Evolutionary conservation across 371 early-diverging fungal genomes (phyloP), one percentile per base, ranked within the genome.

Genomic region (Amoeboaphelidium protococcarum): DNA sequence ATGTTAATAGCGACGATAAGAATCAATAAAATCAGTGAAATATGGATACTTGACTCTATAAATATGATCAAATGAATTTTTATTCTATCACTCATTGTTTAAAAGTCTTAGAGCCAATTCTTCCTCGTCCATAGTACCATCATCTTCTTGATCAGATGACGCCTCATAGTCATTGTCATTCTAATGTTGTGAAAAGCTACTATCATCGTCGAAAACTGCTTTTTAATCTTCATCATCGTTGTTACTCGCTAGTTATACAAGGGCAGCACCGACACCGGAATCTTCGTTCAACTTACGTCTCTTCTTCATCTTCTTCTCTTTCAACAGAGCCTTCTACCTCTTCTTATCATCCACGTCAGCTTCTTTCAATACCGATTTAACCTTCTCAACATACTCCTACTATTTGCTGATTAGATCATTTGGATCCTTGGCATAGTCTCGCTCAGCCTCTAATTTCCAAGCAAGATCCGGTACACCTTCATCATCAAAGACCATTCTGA

Each of bases 261-360:
- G 10, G 16, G 16, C 37, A 19, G 4, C 42, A 12, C 21, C 42
- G 10, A 16, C 42, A 19, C 42, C 42, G 6, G 4, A 16, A 19
- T 42, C 21, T 22, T 42, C 22, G 10, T 42, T 42, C 12, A 19
- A 6, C 21, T 42, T 42, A 16, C 22, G 58, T 62, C 79, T 82
- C 52, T 65, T 59, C 31, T 67, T 64, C 20, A 73, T 54, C 51
- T 66, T 64, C 71, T 79, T 84, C 52, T 74, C 81, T 26, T 70
- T 58, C 46, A 68, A 59, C 67, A 16, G 10, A 6, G 13, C 6
- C 42, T 42, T 42, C 6, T 13, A 10, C n/a, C 10, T 19, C 21
- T 42, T 21, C 22, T 42, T 42, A 21, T 42, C 42, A 6, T 42
- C 12, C 4, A 19, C 22, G 20, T 42, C 42, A 19, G 13, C 22